A percentile compares a stretch with the other conserved stretches of the same genome.
Evolutionary conservation across 208 protist species (phyloP).

Genomic region (Zelonia costaricensis): DNA sequence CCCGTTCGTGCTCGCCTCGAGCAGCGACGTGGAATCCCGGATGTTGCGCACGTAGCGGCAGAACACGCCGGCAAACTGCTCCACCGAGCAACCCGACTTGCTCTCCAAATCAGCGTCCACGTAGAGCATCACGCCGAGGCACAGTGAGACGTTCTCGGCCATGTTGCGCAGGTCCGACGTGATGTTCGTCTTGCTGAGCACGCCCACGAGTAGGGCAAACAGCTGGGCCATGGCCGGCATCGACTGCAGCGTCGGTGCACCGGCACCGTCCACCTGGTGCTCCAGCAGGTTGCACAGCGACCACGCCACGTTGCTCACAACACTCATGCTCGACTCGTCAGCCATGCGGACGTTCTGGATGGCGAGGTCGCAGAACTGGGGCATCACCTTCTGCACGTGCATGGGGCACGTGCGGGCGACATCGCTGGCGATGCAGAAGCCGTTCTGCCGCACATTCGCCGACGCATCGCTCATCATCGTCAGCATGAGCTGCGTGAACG

Average conservation of each 20-base stretch:
- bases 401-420: constrained; percentile 48
- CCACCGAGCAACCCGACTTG: constrained; percentile 39
- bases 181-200: constrained; percentile 33
- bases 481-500: constrained; percentile 60
- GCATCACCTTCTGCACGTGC: constrained; percentile 53
- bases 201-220: constrained; percentile 46
- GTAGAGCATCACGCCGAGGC: constrained; percentile 75
- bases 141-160: constrained; percentile 82
- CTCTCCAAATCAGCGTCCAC: constrained; percentile 45
- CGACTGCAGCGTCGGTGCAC: constrained; percentile 47
- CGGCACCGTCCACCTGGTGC: constrained; percentile 59
- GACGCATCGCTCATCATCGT: constrained; percentile 55
- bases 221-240: constrained; percentile 42
- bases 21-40: constrained; percentile 48
- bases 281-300: constrained; percentile 75
- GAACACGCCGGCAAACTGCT: constrained; percentile 55
- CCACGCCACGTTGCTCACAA: constrained; percentile 85
- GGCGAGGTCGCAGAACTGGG: constrained; percentile 40
- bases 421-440: constrained; percentile 80
- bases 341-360: constrained; percentile 47
- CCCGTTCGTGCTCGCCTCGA: constrained; percentile 50
- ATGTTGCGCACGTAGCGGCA: constrained; percentile 82
- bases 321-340: constrained; percentile 48
- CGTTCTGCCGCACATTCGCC: constrained; percentile 60
- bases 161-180: constrained; percentile 84